Base-by-base conservation (phyloP, 169 alveolate genomes). In the Plasmodium knowlesi region DNA sequence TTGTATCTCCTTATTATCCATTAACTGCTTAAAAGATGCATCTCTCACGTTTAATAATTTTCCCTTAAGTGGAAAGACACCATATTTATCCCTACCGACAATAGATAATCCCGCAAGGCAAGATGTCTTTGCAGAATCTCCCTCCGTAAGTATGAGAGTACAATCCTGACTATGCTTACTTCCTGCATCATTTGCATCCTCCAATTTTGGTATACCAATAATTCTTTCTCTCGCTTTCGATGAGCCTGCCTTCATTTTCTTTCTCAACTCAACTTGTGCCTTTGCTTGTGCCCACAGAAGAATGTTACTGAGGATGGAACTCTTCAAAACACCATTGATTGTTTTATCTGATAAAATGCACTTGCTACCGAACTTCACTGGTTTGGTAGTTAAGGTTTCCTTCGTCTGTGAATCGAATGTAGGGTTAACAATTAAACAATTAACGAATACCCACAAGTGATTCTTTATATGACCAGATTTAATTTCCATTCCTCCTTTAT, bases 171-270 rank as follows among this genome's bases (percentile, higher is more conserved):
- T 97, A 84, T 96, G 90, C 85, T 97, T 97, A 19, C 99, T 98
- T 2, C 99, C 99, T 3, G 99, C 99, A 84, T 98, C 98, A 92
- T 98, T 99, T 37, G 99, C 99, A 94, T 99, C 99, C 95, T 99
- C 99, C 70, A 99, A 97, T 94, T 99, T 99, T 14, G 99, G 99
- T 0, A 99, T 98, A 25, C 99, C 99, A 8, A 95, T 86, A 41
- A 96, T 91, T 82, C 96, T 93, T 57, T 97, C 96, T 46, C 90
- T 92, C 12, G 94, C 96, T 83, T 97, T 97, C 25, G 97, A 96
- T 92, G 96, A 96, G 16, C 96, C 96, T 0, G 97, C 96, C 67
- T 98, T 97, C 96, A 97, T 94, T 82, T 97, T 97, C 93, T 97
- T 97, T 54, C 96, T 97, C 83, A 98, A 93, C 92, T 98, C 99